Evolutionary conservation across 1,139 yeast genomes (phyloP).

Genomic region (Taiozyma sp.): DNA sequence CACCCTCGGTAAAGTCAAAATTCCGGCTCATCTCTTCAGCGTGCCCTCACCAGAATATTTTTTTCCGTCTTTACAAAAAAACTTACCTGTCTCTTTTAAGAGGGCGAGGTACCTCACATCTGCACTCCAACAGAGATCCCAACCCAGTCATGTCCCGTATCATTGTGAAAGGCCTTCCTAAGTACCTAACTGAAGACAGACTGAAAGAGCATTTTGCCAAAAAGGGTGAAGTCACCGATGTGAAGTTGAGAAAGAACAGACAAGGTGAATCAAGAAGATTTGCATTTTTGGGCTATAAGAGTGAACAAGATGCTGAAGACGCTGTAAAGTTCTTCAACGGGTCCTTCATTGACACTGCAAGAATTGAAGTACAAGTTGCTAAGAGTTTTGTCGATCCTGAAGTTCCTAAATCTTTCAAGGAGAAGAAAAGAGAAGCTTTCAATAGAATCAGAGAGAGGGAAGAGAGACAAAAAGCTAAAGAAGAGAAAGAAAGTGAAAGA

Average conservation of each 20-base stretch:
- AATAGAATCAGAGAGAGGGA: slow-evolving; percentile 51
- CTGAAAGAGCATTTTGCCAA: slow-evolving; percentile 62
- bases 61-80: neutral
- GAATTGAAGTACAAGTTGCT: slow-evolving; percentile 74
- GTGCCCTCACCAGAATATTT: neutral
- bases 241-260: slow-evolving; percentile 71
- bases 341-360: slow-evolving; percentile 79
- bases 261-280: slow-evolving; percentile 88
- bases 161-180: slow-evolving; percentile 91
- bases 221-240: slow-evolving; percentile 70
- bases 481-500: slow-evolving; percentile 33
- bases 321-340: slow-evolving; percentile 75
- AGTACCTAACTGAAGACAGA: slow-evolving; percentile 71
- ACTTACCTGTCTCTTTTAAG: neutral
- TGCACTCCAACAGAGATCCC: neutral
- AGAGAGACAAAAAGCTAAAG: slow-evolving; percentile 38
- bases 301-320: slow-evolving; percentile 63
- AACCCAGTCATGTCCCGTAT: slow-evolving; percentile 67
- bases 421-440: slow-evolving; percentile 51
- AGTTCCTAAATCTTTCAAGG: slow-evolving; percentile 71
- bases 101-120: neutral
- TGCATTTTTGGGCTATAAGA: slow-evolving; percentile 85
- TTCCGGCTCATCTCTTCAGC: neutral
- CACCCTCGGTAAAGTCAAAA: neutral
- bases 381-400: slow-evolving; percentile 78